Conservation (phyloP, 75 land plant species). For the Cryptomeria japonica region DNA sequence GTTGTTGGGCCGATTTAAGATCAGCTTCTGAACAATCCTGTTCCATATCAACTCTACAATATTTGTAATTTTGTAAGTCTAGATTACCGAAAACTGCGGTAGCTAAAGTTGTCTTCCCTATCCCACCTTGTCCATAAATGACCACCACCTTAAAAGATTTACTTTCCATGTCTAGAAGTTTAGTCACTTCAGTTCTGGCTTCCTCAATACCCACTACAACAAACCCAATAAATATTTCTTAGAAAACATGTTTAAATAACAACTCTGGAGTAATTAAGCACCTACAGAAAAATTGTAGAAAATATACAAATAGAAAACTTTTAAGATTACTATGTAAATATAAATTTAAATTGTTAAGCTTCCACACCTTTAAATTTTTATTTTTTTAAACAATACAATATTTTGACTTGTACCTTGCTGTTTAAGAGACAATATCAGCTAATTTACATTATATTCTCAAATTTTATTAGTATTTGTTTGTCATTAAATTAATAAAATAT, state of each 20-base stretch:
- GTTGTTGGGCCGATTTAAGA: background rate
- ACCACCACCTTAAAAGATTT: background rate
- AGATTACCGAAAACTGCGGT: background rate
- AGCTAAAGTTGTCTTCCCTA: background rate
- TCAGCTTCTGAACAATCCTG: background rate
- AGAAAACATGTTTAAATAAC: background rate
- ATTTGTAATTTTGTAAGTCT: too few species aligned
- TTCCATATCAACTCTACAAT: background rate
- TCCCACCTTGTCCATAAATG: background rate
- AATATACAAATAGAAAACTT: too few species aligned
- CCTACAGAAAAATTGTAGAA: too few species aligned
- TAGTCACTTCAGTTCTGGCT: background rate
- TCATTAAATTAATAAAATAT: too few species aligned
- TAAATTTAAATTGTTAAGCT: too few species aligned
- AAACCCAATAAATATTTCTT: background rate
- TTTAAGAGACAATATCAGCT: background rate
- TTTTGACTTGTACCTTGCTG: too few species aligned
- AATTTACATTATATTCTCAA: too few species aligned
- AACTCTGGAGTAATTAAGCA: too few species aligned
- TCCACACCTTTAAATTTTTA: too few species aligned
- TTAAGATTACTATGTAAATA: too few species aligned
- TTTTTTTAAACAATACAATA: too few species aligned
- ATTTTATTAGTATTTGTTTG: too few species aligned
- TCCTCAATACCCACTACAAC: background rate
- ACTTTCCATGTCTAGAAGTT: background rate